Percentiles rank a stretch among this genome's conserved stretches.
Conservation (phyloP, 192 early-diverging fungal genomes). For the Powellomyces hirtus region DNA sequence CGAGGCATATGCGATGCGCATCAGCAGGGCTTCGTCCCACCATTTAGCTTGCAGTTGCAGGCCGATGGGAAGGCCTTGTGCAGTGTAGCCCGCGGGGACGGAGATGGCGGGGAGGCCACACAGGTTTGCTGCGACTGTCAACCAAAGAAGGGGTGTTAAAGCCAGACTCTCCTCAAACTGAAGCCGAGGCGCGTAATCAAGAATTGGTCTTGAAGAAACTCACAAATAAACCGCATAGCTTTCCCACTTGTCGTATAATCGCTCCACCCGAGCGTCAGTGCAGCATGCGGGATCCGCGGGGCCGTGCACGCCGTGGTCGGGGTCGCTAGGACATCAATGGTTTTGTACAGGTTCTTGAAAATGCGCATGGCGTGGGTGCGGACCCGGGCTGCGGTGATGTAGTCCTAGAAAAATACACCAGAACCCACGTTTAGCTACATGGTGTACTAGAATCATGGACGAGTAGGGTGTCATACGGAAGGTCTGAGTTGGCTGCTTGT, state of each 20-base stretch:
- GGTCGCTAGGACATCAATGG: constrained; percentile 63
- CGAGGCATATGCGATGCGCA: constrained; percentile 55
- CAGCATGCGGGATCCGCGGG: constrained; percentile 46
- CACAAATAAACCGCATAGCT: constrained; percentile 56
- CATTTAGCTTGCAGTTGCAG: constrained; percentile 68
- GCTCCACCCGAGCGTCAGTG: constrained; percentile 47
- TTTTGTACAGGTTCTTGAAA: constrained; percentile 46
- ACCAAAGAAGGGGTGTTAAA: not conserved
- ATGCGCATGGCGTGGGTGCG: constrained; percentile 55
- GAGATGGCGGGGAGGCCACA: constrained; percentile 64
- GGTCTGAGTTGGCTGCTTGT: constrained; percentile 22
- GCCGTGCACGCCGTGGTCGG: constrained; percentile 59
- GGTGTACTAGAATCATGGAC: too few relatives aligned
- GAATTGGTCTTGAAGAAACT: not conserved
- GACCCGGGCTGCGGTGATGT: constrained; percentile 50
- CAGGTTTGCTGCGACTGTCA: constrained; percentile 55
- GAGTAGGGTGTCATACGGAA: too few relatives aligned
- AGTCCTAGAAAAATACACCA: too few relatives aligned
- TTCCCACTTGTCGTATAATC: constrained; percentile 51
- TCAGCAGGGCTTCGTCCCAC: constrained; percentile 63
- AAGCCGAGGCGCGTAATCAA: not conserved
- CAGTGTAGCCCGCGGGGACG: constrained; percentile 58
- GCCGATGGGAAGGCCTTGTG: constrained; percentile 56
- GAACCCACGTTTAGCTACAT: too few relatives aligned
- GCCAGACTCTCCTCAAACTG: not conserved